Conservation (phyloP, 1,284 basidiomycete species). For the Puccinia horiana region DNA sequence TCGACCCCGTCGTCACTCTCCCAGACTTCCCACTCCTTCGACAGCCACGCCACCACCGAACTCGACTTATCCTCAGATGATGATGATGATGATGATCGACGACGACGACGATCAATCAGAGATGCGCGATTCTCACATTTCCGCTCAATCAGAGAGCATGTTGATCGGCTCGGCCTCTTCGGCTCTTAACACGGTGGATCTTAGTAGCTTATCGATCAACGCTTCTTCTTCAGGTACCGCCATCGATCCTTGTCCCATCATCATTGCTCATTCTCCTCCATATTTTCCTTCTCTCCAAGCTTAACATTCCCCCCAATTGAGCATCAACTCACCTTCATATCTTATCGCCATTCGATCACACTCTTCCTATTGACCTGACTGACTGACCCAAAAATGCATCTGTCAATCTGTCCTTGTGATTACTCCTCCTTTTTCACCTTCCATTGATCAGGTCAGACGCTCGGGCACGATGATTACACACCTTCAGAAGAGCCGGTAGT, state of each 20-base stretch:
- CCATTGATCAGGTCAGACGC: too few species aligned
- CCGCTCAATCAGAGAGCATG: background rate
- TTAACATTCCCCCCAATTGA: background rate
- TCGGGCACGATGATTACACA: background rate
- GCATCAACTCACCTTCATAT: background rate
- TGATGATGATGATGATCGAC: background rate
- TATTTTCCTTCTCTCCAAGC: background rate
- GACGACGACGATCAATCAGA: background rate
- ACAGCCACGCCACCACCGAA: background rate
- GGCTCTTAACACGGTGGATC: background rate
- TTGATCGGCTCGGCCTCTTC: background rate
- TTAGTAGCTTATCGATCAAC: background rate
- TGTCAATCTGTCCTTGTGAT: background rate
- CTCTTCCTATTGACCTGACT: background rate
- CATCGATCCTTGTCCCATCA: conserved; percentile 14
- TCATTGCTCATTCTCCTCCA: background rate
- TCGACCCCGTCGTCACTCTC: conserved; percentile 19
- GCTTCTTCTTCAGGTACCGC: conserved; percentile 19
- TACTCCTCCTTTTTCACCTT: background rate
- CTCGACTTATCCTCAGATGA: background rate
- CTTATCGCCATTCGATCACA: background rate
- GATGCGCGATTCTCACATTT: background rate
- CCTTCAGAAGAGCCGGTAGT: background rate
- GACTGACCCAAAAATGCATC: background rate
- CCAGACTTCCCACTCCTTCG: background rate